Base-by-base conservation (phyloP, 2,329 filamentous ascomycete species). In the Apiospora hydei region DNA sequence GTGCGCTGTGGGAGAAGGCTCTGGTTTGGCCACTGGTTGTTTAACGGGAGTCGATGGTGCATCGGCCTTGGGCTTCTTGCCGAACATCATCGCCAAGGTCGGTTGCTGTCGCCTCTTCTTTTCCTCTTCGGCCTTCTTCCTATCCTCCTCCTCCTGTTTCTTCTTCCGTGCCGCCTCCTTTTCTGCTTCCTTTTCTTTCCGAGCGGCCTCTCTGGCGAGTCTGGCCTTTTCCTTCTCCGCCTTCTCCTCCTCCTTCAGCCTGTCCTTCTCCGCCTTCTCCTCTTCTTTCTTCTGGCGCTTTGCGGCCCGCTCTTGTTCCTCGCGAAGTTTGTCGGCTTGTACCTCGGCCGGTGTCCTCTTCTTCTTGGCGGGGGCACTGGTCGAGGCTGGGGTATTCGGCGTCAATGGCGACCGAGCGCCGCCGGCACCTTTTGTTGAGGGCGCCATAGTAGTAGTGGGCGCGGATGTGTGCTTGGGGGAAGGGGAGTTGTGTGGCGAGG, bases 251-350 rank as follows among this genome's bases (percentile, higher is more conserved):
- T 71, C 75, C 3, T 78, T 76, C 38, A 81, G 81, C 68, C 80
- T 77, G 4, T 81, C 79, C 51, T 80, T 76, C 75, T 87, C 85
- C 67, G 84, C 83, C 47, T 84, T 81, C 73, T 88, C 86, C 53
- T 75, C 76, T 6, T 88, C 87, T 77, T 86, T 87, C 75, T 87
- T 85, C 43, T 82, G 82, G 75, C 83, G 85, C 78, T 87, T 88
- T 73, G 84, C 83, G 18, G 83, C 83, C 14, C 81, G 82, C 73
- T 87, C 84, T 66, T 84, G 81, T 46, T 78, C 80, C 53, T 79
- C 75, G n/a, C 79, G 77, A 57, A 79, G 78, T 71, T 80, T 82
- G 51, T 83, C 81, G 8, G 66, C 66, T 68, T 44, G n/a, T n/a
- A 30, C 24, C 43, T 68, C 66, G 0, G 82, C 83, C 72, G 75